Percentiles rank a stretch among this genome's conserved stretches.
Conservation (phyloP, 2,329 filamentous ascomycete species). For the Whalleya microplaca region DNA sequence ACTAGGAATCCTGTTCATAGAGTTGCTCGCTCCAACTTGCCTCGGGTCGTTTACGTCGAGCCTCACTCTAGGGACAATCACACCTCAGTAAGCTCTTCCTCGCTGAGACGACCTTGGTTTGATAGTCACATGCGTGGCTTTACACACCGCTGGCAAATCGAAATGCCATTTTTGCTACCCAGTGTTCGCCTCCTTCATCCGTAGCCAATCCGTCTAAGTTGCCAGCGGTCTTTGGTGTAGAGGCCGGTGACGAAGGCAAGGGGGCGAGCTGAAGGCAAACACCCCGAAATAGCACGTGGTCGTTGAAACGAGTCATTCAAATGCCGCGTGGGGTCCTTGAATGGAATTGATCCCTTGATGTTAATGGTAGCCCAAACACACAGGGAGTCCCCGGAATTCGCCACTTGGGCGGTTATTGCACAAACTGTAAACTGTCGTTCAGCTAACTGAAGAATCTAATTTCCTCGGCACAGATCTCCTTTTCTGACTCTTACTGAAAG, state of each 20-base stretch:
- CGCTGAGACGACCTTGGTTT: neutral
- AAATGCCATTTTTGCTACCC: neutral
- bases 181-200: neutral
- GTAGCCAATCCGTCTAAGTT: neutral
- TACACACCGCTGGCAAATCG: neutral
- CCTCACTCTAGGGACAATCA: neutral
- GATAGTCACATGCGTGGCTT: neutral
- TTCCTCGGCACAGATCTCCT: constrained; percentile 3
- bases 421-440: constrained; percentile 7
- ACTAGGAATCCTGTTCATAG: constrained; percentile 8
- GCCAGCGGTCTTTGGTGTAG: constrained; percentile 11
- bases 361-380: constrained; percentile 27
- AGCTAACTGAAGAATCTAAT: neutral
- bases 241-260: constrained; percentile 6
- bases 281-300: constrained; percentile 14
- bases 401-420: constrained; percentile 26
- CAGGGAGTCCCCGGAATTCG: constrained; percentile 17
- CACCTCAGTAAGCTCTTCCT: neutral
- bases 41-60: neutral
- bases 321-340: constrained; percentile 21
- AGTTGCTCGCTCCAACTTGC: constrained; percentile 3
- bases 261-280: neutral
- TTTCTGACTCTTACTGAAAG: neutral
- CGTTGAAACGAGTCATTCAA: constrained; percentile 17
- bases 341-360: constrained; percentile 18